phyloP scores from a whole-genome alignment of 2,329 filamentous ascomycete genomes.

The Fusarium setosum region DNA sequence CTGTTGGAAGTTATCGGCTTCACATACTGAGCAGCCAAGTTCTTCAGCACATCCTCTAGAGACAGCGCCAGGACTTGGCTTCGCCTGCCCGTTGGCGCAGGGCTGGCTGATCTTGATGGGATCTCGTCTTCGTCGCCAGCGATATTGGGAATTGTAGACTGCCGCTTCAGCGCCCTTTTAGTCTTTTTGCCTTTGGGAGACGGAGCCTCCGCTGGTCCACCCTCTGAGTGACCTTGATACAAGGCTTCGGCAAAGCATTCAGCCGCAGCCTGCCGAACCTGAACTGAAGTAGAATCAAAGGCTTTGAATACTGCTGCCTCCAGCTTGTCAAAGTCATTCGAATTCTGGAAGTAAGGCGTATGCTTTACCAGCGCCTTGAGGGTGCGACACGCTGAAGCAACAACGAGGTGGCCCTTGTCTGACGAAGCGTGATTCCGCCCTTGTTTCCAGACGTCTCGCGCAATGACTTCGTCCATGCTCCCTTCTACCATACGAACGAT shows the following conservation, averaged over 20 bases:
- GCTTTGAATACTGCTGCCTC: constrained; percentile 86
- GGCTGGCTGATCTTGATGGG: constrained; percentile 75
- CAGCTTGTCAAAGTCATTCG: constrained; percentile 89
- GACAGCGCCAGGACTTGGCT: constrained; percentile 78
- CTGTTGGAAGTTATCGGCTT: constrained; percentile 82
- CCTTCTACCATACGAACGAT: constrained; percentile 79
- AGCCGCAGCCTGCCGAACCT: constrained; percentile 86
- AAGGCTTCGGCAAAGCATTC: constrained; percentile 87
- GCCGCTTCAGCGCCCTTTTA: constrained; percentile 69
- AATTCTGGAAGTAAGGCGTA: constrained; percentile 88
- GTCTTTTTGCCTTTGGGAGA: constrained; percentile 74
- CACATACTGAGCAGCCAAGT: constrained; percentile 84
- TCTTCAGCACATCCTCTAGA: constrained; percentile 80
- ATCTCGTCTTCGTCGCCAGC: constrained; percentile 81
- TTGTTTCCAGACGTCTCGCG: constrained; percentile 95
- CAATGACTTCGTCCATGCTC: constrained; percentile 84
- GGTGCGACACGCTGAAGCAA: constrained; percentile 82
- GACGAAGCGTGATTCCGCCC: constrained; percentile 78
- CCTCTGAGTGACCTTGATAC: constrained; percentile 76
- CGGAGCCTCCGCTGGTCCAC: constrained; percentile 61
- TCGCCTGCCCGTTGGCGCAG: constrained; percentile 76
- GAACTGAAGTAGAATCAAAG: constrained; percentile 80
- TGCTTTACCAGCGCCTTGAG: constrained; percentile 77
- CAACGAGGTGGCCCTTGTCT: constrained; percentile 87
- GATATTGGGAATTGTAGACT: constrained; percentile 68